Conservation (phyloP, 768 basidiomycete genomes). For the Fibroporia radiculosa region DNA sequence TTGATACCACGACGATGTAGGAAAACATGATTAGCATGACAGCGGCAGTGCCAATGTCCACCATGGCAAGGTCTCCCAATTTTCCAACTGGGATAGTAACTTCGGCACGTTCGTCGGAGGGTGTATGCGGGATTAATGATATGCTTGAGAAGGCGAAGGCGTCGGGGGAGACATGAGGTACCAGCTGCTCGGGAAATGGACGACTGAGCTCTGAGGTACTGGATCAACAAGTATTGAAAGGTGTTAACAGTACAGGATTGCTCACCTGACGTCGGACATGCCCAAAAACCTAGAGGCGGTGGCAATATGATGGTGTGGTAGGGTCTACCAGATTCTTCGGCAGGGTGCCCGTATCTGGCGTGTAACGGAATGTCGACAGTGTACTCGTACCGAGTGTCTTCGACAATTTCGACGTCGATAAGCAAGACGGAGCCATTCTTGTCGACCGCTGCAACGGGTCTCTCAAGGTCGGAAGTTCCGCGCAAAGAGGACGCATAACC, state of each 20-base stretch:
- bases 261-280: constrained; percentile 18
- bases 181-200: constrained; percentile 2
- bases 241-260: too few species aligned
- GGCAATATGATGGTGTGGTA: constrained; percentile 18
- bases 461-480: constrained; percentile 35
- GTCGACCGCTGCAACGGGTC: constrained; percentile 31
- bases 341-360: constrained; percentile 32
- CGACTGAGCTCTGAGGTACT: too few species aligned
- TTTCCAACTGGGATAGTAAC: constrained; percentile 29
- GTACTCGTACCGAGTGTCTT: constrained; percentile 4
- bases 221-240: too few species aligned
- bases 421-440: constrained; percentile 21
- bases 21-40: constrained; percentile 26
- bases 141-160: constrained; percentile 3
- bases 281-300: constrained; percentile 26
- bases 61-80: constrained; percentile 22
- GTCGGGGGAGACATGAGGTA: constrained; percentile 1
- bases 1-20: constrained; percentile 24
- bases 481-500: constrained; percentile 26
- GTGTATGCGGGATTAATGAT: constrained; percentile 3
- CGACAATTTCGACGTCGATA: constrained; percentile 19
- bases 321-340: constrained; percentile 5
- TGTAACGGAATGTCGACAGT: constrained; percentile 35
- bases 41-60: constrained; percentile 29
- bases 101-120: constrained; percentile 6